Conservation (phyloP, 2,329 filamentous ascomycete species). For the Ophiostoma himal-ulmi region DNA sequence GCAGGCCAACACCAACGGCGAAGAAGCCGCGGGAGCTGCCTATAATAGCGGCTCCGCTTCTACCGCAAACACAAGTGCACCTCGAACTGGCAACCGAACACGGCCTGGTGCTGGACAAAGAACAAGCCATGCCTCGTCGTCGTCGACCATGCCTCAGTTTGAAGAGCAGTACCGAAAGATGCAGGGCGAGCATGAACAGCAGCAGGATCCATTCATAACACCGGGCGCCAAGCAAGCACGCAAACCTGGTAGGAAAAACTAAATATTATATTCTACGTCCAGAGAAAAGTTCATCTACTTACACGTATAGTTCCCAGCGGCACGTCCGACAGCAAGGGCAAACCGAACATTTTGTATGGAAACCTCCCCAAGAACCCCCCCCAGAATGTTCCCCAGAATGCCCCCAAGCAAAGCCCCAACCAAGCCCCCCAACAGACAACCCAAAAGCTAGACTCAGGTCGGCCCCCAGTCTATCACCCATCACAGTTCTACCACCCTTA, state of each 20-base stretch:
- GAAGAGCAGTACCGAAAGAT: conserved; percentile 23
- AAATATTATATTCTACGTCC: not conserved
- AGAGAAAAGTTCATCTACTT: not conserved
- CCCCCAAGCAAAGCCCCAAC: not conserved
- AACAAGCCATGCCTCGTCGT: not conserved
- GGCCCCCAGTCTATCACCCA: not conserved
- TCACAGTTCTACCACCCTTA: not conserved
- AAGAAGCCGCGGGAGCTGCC: not conserved
- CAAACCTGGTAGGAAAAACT: not conserved
- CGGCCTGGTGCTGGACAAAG: conserved; percentile 13
- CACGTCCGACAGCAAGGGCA: conserved; percentile 12
- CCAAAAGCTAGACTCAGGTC: not conserved
- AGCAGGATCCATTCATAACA: conserved; percentile 16
- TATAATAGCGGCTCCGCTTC: not conserved
- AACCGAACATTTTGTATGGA: conserved; percentile 23
- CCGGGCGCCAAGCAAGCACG: conserved; percentile 8
- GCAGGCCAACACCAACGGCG: not conserved
- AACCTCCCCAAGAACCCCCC: not conserved
- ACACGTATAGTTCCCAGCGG: not conserved
- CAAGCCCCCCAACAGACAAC: not conserved
- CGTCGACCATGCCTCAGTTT: conserved; percentile 24
- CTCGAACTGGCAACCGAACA: conserved; percentile 12
- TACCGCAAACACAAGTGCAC: conserved; percentile 17
- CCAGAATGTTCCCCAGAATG: not conserved
- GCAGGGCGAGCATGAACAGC: conserved; percentile 19